Base-by-base conservation (phyloP, 1,139 yeast species). In the Nakaseomyces nivariensis region DNA sequence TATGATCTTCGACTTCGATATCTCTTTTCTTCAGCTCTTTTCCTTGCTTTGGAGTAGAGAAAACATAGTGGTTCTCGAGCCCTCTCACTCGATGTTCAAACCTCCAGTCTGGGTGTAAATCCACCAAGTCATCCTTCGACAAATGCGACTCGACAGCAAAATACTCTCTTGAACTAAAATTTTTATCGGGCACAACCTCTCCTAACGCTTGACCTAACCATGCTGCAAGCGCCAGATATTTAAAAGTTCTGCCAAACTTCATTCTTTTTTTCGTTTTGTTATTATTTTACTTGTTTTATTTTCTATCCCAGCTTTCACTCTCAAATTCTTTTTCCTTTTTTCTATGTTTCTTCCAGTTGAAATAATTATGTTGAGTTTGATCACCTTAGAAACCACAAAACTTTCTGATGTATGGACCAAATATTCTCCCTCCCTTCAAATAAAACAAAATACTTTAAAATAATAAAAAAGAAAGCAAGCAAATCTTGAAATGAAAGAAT, bases 21-120 rank as follows among this genome's bases (percentile, higher is more conserved):
- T 11, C 36, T 41, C 46, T 48, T 26, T 48, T 48, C 32, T 37
- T 37, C 37, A 45, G 43, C 33, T 34, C 34, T 7, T 29, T 7
- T 4, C 11, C 44, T 17, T 33, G 44, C 38, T 49, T 62, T 37
- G 25, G 13, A 7, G 25, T 5, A 4, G 88, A 81, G 58, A 84
- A 81, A 9, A 84, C 85, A 61, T 74, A 79, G 61, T 79, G 82
- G 52, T 78, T 71, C 36, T 77, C 81, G 37, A 79, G 64, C 0
- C 82, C 85, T 33, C 79, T 69, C 2, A 79, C 77, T 46, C 69
- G 75, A 62, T 82, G 85, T 60, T 84, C 89, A 59, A 69, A 83
- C 7, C 58, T 59, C 72, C 78, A 72, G 11, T 60, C 59, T 11
- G 75, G 71, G 62, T 75, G 70, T n/a, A 57, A 50, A 0, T 58